Evolutionary conservation across 1,139 yeast species (phyloP).

Genomic region (Taphrina deformans): DNA sequence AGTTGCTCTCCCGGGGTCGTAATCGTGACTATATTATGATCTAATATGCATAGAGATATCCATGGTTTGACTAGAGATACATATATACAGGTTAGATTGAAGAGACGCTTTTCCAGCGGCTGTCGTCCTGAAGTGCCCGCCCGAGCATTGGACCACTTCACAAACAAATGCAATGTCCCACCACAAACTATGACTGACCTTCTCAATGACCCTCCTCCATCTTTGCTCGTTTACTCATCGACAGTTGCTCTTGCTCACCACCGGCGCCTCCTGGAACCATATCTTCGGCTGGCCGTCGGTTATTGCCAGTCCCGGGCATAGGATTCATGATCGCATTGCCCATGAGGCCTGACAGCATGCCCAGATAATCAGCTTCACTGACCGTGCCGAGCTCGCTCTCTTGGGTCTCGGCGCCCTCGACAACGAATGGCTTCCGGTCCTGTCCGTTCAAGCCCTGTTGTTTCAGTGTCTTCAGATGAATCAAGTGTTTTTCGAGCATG

Average conservation of each 20-base stretch:
- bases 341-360: constrained; percentile 33
- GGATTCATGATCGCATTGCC: not conserved
- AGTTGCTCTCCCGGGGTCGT: too few species aligned
- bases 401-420: not conserved
- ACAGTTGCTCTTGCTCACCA: not conserved
- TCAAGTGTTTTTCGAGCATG: constrained; percentile 68
- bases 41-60: too few species aligned
- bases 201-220: not conserved
- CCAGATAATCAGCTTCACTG: constrained; percentile 28
- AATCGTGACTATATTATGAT: too few species aligned
- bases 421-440: constrained; percentile 49
- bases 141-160: too few species aligned
- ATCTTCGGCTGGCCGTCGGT: constrained; percentile 1
- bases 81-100: not conserved
- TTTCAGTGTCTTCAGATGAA: constrained; percentile 43
- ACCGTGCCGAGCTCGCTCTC: constrained; percentile 5
- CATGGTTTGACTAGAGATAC: not conserved
- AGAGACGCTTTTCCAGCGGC: not conserved
- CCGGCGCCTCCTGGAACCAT: not conserved
- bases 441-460: constrained; percentile 42
- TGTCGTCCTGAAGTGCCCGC: too few species aligned
- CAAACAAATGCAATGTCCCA: too few species aligned
- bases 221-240: constrained; percentile 7
- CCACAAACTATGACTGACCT: too few species aligned
- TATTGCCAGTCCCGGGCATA: not conserved